Evolutionary conservation across 768 basidiomycete species (phyloP).

Genomic region (Grammothele lineata): DNA sequence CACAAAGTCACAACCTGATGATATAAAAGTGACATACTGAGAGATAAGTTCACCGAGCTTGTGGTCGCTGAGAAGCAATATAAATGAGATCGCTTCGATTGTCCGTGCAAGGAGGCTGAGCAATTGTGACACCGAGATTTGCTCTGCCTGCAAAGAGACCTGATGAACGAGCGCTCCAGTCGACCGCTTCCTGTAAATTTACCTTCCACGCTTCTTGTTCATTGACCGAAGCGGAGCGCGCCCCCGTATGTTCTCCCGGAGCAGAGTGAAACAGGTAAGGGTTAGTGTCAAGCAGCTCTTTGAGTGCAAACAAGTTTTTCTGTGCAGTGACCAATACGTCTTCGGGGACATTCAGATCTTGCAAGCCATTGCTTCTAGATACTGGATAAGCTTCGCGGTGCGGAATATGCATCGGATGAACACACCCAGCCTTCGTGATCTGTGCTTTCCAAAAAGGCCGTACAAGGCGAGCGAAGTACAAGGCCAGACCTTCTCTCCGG

Average conservation of each 20-base stretch:
- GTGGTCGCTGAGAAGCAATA: conserved; percentile 90
- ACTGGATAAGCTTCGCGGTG: background rate
- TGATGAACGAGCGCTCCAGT: too few species aligned
- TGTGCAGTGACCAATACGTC: conserved; percentile 63
- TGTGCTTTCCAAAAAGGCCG: conserved; percentile 86
- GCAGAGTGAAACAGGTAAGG: conserved; percentile 82
- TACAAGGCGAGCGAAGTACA: conserved; percentile 83
- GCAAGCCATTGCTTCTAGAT: conserved; percentile 38
- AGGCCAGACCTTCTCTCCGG: conserved; percentile 80
- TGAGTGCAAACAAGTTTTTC: conserved; percentile 73
- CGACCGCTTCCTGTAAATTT: too few species aligned
- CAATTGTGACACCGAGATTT: conserved; percentile 75
- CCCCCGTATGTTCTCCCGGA: conserved; percentile 61
- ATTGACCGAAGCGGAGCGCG: conserved; percentile 48
- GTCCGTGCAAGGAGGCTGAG: conserved; percentile 73
- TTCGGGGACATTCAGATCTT: conserved; percentile 63
- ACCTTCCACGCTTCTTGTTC: conserved; percentile 93
- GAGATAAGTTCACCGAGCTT: conserved; percentile 79
- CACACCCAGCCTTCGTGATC: conserved; percentile 62
- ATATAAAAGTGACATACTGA: conserved; percentile 46
- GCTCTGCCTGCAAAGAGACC: conserved; percentile 57
- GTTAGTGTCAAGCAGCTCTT: conserved; percentile 75
- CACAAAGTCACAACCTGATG: too few species aligned
- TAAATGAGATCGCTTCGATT: conserved; percentile 92
- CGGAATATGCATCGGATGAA: too few species aligned